These are phyloP conservation scores for Lactarius pseudohatsudake DNA, from an alignment of 768 basidiomycete genomes.

Conservation along the genomic window DNA sequence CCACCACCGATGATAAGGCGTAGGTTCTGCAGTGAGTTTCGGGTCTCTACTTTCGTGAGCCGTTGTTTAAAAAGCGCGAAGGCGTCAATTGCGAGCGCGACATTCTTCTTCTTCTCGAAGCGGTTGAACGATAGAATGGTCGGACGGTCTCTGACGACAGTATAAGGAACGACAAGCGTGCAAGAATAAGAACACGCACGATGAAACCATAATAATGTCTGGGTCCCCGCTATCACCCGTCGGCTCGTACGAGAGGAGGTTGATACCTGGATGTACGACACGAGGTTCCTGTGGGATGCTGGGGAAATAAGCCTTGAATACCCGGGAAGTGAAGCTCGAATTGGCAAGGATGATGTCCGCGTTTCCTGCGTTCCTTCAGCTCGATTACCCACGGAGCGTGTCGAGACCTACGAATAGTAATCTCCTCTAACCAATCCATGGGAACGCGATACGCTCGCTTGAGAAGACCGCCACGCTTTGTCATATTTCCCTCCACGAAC, in stretches of 20 bases:
- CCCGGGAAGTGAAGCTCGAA: conserved; percentile 82
- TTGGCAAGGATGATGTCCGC: conserved; percentile 91
- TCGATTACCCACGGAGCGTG: not conserved
- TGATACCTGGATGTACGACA: conserved; percentile 95
- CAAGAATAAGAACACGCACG: conserved; percentile 46
- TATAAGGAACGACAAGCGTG: conserved; percentile 1
- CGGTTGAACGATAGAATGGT: conserved; percentile 89
- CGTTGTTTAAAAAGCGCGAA: conserved; percentile 58
- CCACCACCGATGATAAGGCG: conserved; percentile 89
- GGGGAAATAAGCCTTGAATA: conserved; percentile 75
- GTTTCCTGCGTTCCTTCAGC: conserved; percentile 53
- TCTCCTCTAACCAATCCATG: conserved; percentile 88
- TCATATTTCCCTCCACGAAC: conserved; percentile 53
- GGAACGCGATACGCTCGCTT: conserved; percentile 82
- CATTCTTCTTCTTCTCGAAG: conserved; percentile 95
- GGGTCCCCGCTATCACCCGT: conserved; percentile 43
- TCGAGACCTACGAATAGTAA: conserved; percentile 71
- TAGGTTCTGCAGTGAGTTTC: conserved; percentile 37
- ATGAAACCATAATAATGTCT: conserved; percentile 54
- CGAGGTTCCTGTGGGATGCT: conserved; percentile 60
- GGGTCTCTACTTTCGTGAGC: conserved; percentile 23
- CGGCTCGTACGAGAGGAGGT: conserved; percentile 66
- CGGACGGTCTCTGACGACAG: conserved; percentile 50
- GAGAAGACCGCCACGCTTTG: conserved; percentile 48
- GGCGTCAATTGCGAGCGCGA: conserved; percentile 72